Conservation (phyloP, 2,329 filamentous ascomycete species). For the Exophiala phaeomuriformis region DNA sequence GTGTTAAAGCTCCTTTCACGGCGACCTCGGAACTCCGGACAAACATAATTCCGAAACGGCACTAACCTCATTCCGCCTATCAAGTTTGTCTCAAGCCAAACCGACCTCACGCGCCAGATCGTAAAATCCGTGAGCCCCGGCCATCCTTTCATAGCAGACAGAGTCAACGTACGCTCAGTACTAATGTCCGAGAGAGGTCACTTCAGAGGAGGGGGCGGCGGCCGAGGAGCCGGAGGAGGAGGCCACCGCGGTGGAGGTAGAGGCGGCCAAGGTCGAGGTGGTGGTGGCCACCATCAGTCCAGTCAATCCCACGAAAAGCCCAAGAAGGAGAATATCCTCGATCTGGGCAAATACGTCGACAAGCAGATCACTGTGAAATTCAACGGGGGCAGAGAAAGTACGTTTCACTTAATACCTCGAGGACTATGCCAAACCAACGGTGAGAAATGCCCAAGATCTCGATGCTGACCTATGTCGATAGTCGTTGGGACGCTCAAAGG, state of each 20-base stretch:
- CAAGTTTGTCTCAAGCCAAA: no score
- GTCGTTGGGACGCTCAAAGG: conserved; percentile 87
- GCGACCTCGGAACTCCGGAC: no score
- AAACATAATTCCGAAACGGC: no score
- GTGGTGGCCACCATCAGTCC: conserved; percentile 39
- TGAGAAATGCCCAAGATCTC: background rate
- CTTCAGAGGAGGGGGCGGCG: conserved; percentile 42
- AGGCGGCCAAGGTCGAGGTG: conserved; percentile 37
- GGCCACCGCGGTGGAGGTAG: conserved; percentile 34
- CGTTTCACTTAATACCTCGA: conserved; percentile 25
- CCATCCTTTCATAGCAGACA: background rate
- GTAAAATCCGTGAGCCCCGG: no score
- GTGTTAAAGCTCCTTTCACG: no score
- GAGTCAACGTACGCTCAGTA: background rate
- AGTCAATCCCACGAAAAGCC: conserved; percentile 61
- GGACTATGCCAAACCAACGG: no score
- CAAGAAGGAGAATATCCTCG: conserved; percentile 98
- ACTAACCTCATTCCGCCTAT: no score
- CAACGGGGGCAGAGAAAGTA: conserved; percentile 86
- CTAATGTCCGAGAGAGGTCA: conserved; percentile 42
- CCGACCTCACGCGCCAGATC: no score
- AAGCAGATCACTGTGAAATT: conserved; percentile 95
- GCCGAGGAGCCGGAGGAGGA: conserved; percentile 38
- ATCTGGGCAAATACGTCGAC: conserved; percentile 93
- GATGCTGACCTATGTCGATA: conserved; percentile 34